These are phyloP conservation scores for Suillus clintonianus DNA, from an alignment of 768 basidiomycete genomes.

Conservation along the genomic window DNA sequence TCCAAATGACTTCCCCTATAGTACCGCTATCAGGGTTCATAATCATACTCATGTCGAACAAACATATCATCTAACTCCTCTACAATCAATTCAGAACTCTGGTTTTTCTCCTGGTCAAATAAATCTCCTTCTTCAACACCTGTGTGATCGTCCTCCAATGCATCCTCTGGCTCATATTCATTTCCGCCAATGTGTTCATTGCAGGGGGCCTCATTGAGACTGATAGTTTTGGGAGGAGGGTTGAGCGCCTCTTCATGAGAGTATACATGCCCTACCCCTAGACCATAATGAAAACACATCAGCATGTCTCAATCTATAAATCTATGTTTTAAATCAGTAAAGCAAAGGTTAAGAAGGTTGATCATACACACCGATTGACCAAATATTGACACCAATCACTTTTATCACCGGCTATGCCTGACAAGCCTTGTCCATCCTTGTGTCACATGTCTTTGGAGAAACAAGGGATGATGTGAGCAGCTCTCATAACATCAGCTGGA, in stretches of 20 bases:
- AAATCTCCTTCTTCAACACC: too few species aligned
- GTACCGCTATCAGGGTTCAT: too few species aligned
- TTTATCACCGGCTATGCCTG: slow-evolving; percentile 3
- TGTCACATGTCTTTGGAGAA: slow-evolving; percentile 9
- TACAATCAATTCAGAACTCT: too few species aligned
- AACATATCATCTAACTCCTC: too few species aligned
- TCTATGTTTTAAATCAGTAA: slow-evolving; percentile 6
- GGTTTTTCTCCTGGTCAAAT: too few species aligned
- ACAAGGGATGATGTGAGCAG: slow-evolving; percentile 14
- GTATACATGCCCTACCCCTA: slow-evolving; percentile 13
- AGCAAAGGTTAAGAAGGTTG: not conserved
- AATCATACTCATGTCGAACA: too few species aligned
- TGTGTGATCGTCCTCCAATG: too few species aligned
- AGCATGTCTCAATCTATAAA: slow-evolving; percentile 22
- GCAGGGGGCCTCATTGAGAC: too few species aligned
- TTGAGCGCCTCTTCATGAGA: not conserved
- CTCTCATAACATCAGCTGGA: slow-evolving; percentile 14
- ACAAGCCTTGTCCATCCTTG: slow-evolving; percentile 1
- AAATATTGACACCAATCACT: slow-evolving; percentile 14
- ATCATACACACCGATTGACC: slow-evolving; percentile 13
- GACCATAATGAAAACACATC: slow-evolving; percentile 22
- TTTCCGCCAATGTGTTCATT: too few species aligned
- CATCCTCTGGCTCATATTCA: too few species aligned
- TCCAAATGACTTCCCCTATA: too few species aligned
- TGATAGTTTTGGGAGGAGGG: not conserved